Percentiles rank a stretch among this genome's conserved stretches.
Evolutionary conservation across 2,329 filamentous ascomycete genomes (phyloP).

Genomic region (Rhynchosporium secalis): DNA sequence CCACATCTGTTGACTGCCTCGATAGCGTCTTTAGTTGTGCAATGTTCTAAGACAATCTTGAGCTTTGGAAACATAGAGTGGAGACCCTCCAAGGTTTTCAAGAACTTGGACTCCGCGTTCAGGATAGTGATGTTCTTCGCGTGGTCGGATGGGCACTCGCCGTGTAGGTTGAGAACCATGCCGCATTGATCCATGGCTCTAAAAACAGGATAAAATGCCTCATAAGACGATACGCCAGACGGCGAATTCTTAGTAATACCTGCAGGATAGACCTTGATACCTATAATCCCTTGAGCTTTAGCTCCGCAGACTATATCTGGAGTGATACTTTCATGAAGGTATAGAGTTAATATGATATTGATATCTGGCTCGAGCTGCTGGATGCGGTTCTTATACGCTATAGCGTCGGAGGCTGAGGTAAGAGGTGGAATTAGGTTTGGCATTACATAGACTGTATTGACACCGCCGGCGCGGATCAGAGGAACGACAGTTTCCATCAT

Average conservation of each 20-base stretch:
- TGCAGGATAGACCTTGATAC: conserved; percentile 46
- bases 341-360: conserved; percentile 74
- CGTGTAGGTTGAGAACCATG: conserved; percentile 90
- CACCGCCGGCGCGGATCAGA: conserved; percentile 59
- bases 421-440: conserved; percentile 66
- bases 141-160: conserved; percentile 63
- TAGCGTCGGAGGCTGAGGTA: conserved; percentile 59
- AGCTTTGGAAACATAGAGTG: conserved; percentile 74
- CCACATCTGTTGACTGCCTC: conserved; percentile 76
- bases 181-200: conserved; percentile 83
- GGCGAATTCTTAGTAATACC: conserved; percentile 67
- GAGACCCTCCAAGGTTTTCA: conserved; percentile 74
- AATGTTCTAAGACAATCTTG: conserved; percentile 76
- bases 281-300: conserved; percentile 34
- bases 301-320: conserved; percentile 35
- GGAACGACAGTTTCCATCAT: conserved; percentile 50
- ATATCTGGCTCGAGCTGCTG: conserved; percentile 61
- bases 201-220: conserved; percentile 76
- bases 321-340: conserved; percentile 33
- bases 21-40: conserved; percentile 79
- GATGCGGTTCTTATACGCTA: conserved; percentile 65
- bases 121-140: conserved; percentile 53
- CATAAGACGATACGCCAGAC: conserved; percentile 68
- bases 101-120: conserved; percentile 73
- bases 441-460: conserved; percentile 53